Percentiles rank a stretch among this genome's conserved stretches.
Evolutionary conservation across 805 yeast species (phyloP).

Genomic region (Torulaspora microellipsoides): DNA sequence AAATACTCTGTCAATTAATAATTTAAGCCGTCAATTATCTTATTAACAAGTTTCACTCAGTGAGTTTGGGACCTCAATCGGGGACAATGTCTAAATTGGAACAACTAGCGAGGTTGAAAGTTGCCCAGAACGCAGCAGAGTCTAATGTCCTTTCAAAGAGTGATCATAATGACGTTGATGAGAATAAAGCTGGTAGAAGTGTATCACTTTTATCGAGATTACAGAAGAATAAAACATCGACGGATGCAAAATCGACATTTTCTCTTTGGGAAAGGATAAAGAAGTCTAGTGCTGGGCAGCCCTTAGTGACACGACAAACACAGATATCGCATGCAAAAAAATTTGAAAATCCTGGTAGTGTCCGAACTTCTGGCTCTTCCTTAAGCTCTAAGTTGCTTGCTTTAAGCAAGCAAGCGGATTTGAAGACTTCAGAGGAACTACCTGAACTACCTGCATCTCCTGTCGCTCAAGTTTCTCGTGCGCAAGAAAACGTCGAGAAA

Average conservation of each 20-base stretch:
- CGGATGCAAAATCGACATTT: not conserved
- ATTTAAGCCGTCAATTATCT: not conserved
- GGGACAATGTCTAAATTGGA: conserved; percentile 16
- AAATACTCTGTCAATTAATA: not conserved
- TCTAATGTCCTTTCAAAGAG: not conserved
- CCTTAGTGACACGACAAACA: not conserved
- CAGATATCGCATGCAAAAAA: not conserved
- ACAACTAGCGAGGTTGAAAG: conserved; percentile 14
- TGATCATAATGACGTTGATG: not conserved
- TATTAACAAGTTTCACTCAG: conserved; percentile 14
- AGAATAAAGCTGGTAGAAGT: conserved; percentile 4
- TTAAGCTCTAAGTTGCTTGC: conserved; percentile 13
- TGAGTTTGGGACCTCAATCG: conserved; percentile 7
- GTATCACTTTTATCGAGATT: conserved; percentile 10
- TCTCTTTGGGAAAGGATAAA: conserved; percentile 9
- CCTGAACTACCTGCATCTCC: not conserved
- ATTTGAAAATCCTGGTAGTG: not conserved
- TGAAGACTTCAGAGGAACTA: not conserved
- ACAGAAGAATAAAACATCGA: conserved; percentile 2
- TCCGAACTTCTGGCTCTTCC: not conserved
- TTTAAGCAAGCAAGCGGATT: conserved; percentile 7
- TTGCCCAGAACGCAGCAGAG: conserved; percentile 4
- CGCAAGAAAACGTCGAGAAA: not conserved
- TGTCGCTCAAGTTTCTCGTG: not conserved
- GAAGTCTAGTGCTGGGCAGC: not conserved